Conservation (phyloP, 2,329 filamentous ascomycete genomes). For the Setomelanomma holmii region DNA sequence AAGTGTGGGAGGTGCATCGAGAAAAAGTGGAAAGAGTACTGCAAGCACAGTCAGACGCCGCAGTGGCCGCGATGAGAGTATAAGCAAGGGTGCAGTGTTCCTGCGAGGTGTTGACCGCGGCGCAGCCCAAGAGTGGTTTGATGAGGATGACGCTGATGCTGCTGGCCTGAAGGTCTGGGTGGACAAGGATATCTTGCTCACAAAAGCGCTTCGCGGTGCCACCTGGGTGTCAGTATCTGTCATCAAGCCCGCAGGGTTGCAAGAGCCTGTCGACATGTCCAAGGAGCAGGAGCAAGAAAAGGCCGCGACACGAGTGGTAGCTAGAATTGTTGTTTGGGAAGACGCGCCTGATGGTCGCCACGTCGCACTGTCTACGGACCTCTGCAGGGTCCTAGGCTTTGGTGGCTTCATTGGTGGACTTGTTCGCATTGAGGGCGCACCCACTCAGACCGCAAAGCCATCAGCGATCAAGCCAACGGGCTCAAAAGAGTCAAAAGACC, state of each 20-base stretch:
- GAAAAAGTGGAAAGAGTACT: slow-evolving; percentile 77
- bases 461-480: slow-evolving; percentile 51
- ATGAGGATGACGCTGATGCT: slow-evolving; percentile 61
- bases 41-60: slow-evolving; percentile 72
- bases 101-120: slow-evolving; percentile 78
- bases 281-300: slow-evolving; percentile 68
- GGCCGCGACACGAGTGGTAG: slow-evolving; percentile 73
- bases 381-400: slow-evolving; percentile 77
- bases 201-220: slow-evolving; percentile 75
- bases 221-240: slow-evolving; percentile 84
- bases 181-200: slow-evolving; percentile 76
- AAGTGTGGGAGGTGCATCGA: slow-evolving; percentile 80
- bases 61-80: slow-evolving; percentile 68
- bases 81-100: slow-evolving; percentile 71
- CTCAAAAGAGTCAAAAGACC: slow-evolving; percentile 51
- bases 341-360: slow-evolving; percentile 85
- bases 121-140: slow-evolving; percentile 78
- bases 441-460: slow-evolving; percentile 71
- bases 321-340: slow-evolving; percentile 78
- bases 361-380: slow-evolving; percentile 75
- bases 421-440: slow-evolving; percentile 84
- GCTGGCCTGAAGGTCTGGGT: slow-evolving; percentile 80
- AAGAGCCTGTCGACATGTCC: slow-evolving; percentile 74
- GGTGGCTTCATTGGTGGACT: slow-evolving; percentile 82
- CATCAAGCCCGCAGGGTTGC: slow-evolving; percentile 80